Evolutionary conservation across 2,329 filamentous ascomycete genomes (phyloP).

Genomic region (Colletotrichum spaethianum): DNA sequence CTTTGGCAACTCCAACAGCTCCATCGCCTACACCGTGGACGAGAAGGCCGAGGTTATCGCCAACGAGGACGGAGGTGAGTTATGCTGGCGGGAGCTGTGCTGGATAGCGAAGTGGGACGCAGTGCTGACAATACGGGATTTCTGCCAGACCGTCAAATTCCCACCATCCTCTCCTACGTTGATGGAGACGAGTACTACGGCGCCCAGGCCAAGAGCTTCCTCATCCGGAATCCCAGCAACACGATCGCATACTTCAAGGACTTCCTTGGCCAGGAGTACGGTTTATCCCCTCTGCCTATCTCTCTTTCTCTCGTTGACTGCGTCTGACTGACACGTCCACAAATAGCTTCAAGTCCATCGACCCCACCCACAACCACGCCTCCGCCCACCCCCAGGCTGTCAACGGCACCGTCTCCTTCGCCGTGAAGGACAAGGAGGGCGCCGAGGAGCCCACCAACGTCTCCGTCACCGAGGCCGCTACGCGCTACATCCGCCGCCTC

Average conservation of each 20-base stretch:
- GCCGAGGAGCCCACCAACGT: constrained; percentile 77
- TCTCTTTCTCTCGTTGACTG: constrained; percentile 12
- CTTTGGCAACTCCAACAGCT: constrained; percentile 99
- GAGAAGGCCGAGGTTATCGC: constrained; percentile 98
- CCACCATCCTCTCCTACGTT: constrained; percentile 93
- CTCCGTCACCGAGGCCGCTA: constrained; percentile 84
- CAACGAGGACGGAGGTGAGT: constrained; percentile 90
- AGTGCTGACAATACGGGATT: constrained; percentile 38
- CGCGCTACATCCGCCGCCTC: constrained; percentile 87
- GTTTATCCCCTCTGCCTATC: constrained; percentile 20
- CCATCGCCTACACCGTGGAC: constrained; percentile 92
- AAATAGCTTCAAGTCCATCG: constrained; percentile 89
- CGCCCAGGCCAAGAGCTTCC: constrained; percentile 92
- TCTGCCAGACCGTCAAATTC: constrained; percentile 90
- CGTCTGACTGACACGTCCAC: constrained; percentile 41
- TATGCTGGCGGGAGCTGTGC: constrained; percentile 49
- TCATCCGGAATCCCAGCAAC: constrained; percentile 93
- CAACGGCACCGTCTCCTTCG: constrained; percentile 82
- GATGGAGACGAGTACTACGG: constrained; percentile 97
- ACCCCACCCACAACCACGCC: constrained; percentile 93
- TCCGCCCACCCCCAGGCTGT: constrained; percentile 89
- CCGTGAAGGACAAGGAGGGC: constrained; percentile 81
- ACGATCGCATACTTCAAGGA: constrained; percentile 97
- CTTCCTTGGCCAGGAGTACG: constrained; percentile 93
- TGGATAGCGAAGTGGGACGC: background rate